Evolutionary conservation across 169 alveolate genomes (phyloP), one percentile per base, ranked within the genome.

Genomic region (Cryptosporidium meleagridis): DNA sequence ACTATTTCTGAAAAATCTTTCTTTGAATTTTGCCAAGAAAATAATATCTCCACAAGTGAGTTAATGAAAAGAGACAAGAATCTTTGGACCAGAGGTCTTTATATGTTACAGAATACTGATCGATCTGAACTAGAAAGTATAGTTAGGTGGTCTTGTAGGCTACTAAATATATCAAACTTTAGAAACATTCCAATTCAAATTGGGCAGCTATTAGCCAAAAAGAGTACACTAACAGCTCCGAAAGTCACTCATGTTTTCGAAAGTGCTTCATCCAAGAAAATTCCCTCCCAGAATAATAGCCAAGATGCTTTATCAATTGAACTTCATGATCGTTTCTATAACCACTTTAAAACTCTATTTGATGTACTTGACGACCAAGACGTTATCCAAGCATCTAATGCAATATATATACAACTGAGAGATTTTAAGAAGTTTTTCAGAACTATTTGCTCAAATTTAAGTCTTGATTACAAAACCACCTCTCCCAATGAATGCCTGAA

Each of bases 341-440:
- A 59, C 35, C 89, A 80, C 26, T 80, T 80, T 65, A 80, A 80
- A 62, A 80, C 89, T 23, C 52, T 80, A 6, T 80, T 80, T 39
- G 89, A 80, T 65, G 89, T 80, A 12, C 35, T 62, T 16, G 89
- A 80, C 33, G 89, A 80, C 26, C 89, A 80, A 62, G 89, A 80
- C 48, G 68, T 80, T 45, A 80, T 80, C 10, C 89, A 80, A 39
- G 89, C 68, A n/a, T 80, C 89, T 31, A 80, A 80, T 35, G 62
- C 89, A 9, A 62, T 80, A 16, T 80, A 80, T 41, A 80, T 80
- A 2, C 89, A 80, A 31, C 75, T 80, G 9, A 61, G 89, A 29
- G 89, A 80, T 37, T 65, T 80, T 62, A 80, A 80, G 44, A 62
- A 80, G 35, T 80, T 80, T 3, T 80, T 80, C 51, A 80, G 18